Conservation (phyloP, 169 alveolate genomes). For the Cryptosporidium parvum region DNA sequence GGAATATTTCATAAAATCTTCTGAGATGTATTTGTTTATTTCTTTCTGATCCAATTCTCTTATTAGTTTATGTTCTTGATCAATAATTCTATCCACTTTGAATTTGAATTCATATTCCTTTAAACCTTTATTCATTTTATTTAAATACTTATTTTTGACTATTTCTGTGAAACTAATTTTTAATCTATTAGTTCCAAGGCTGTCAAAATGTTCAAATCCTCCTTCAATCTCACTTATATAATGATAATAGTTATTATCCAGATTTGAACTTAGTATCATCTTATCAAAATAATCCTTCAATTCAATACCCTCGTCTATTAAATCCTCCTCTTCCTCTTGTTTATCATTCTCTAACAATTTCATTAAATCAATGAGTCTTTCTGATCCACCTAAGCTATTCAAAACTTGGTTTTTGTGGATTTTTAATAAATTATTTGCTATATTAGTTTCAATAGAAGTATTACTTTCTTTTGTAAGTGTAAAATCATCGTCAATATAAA, state of each 20-base stretch:
- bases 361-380: conserved; percentile 25
- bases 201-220: neutral
- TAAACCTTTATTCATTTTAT: neutral
- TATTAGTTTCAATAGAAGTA: neutral
- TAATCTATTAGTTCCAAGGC: neutral
- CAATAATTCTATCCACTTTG: neutral
- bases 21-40: neutral
- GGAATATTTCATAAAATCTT: neutral
- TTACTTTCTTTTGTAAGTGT: neutral
- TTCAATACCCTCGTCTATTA: conserved; percentile 15
- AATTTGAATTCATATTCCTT: neutral
- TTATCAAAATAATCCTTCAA: conserved; percentile 26
- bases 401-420: neutral
- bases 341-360: conserved; percentile 3
- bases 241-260: conserved; percentile 32
- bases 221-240: conserved; percentile 19
- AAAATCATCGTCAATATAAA: neutral
- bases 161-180: neutral
- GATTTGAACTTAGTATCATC: conserved; percentile 17
- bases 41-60: neutral
- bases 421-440: neutral
- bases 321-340: conserved; percentile 45
- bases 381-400: conserved; percentile 23
- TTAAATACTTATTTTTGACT: neutral
- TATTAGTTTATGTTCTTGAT: neutral